Conservation (phyloP, 805 yeast species). For the Lachancea meyersii region DNA sequence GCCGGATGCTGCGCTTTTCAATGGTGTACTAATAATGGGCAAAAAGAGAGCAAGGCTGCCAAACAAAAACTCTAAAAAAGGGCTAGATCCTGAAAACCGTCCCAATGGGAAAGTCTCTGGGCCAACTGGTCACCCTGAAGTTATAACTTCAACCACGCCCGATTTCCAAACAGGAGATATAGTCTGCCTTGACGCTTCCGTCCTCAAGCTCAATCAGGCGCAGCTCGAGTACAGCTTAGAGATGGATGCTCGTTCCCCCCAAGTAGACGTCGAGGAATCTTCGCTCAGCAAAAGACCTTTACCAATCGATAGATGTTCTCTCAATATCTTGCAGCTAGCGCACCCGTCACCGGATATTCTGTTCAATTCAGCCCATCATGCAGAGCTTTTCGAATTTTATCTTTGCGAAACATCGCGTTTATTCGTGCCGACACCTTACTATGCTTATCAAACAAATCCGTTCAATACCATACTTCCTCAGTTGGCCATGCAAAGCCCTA, state of each 20-base stretch:
- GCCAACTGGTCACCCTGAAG: no score
- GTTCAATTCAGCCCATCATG: neutral
- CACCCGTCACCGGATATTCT: conserved; percentile 5
- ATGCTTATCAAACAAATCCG: conserved; percentile 41
- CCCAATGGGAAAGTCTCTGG: neutral
- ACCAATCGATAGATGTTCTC: neutral
- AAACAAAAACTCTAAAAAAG: no score
- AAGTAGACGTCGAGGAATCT: neutral
- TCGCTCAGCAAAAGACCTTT: neutral
- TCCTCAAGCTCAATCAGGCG: no score
- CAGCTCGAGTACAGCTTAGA: no score
- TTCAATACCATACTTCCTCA: conserved; percentile 59
- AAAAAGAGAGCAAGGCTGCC: neutral
- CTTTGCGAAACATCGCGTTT: conserved; percentile 10
- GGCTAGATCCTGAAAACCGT: no score
- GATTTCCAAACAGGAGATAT: no score
- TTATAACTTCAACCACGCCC: no score
- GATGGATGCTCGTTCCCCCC: no score
- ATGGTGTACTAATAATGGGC: conserved; percentile 9
- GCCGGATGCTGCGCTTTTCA: conserved; percentile 9
- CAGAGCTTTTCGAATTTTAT: conserved; percentile 9
- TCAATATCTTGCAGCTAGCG: neutral
- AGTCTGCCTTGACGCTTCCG: no score
- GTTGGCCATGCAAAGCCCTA: conserved; percentile 54
- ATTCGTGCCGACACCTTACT: conserved; percentile 6